These are phyloP conservation scores for Melastoma candidum DNA, from an alignment of 441 rosid species.

Conservation along the genomic window DNA sequence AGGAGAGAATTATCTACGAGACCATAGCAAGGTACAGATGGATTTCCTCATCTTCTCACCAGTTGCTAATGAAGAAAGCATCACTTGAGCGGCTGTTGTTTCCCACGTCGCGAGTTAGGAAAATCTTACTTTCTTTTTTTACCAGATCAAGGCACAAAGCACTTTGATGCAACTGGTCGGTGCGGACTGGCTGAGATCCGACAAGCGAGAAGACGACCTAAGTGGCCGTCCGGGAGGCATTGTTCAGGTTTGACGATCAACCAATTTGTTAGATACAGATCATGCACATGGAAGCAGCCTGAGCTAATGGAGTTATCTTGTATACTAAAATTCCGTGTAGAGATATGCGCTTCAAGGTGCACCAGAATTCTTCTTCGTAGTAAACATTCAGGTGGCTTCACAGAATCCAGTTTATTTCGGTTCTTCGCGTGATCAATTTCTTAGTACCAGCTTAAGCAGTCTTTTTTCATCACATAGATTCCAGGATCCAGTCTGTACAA, in stretches of 20 bases:
- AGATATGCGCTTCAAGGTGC: constrained; percentile 42
- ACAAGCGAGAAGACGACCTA: constrained; percentile 64
- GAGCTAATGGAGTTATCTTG: background rate
- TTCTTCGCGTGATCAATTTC: too few relatives aligned
- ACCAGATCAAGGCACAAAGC: constrained; percentile 56
- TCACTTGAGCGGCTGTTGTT: too few relatives aligned
- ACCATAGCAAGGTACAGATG: constrained; percentile 54
- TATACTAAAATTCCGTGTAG: constrained; percentile 20
- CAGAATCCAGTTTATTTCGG: background rate
- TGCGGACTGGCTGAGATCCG: constrained; percentile 85
- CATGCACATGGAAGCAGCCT: background rate
- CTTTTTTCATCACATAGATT: constrained; percentile 26
- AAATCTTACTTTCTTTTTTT: background rate
- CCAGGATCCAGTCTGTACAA: constrained; percentile 58
- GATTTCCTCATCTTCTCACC: background rate
- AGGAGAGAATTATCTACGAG: constrained; percentile 55
- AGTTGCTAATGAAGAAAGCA: too few relatives aligned
- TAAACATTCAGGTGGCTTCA: constrained; percentile 57
- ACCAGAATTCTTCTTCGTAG: constrained; percentile 74
- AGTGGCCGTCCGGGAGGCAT: constrained; percentile 54
- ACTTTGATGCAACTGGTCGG: constrained; percentile 83
- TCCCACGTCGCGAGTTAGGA: too few relatives aligned
- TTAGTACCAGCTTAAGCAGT: too few relatives aligned
- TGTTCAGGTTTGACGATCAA: constrained; percentile 45
- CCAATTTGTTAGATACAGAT: too few relatives aligned